Base-by-base conservation (phyloP, 345 rosid genomes). In the Anacardium occidentale region DNA sequence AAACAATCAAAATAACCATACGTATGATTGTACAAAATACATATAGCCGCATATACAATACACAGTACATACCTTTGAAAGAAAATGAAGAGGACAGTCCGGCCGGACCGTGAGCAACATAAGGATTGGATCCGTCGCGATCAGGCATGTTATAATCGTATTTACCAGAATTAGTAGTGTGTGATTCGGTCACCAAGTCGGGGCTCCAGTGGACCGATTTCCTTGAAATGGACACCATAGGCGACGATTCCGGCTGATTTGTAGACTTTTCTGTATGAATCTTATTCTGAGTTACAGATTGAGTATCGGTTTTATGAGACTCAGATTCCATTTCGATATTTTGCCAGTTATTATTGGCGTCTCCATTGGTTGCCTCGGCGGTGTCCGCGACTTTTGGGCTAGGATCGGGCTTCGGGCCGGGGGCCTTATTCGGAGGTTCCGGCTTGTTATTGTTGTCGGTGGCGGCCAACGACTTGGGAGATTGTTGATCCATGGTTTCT, bases 181-280 rank as follows among this genome's bases (percentile, higher is more conserved):
- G 85, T 18, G 94, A 78, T 66, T 78, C 86, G n/a, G 83, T 65
- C 5, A 89, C 92, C 88, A 87, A 79, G 40, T 85, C 88, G 72
- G 97, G 88, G 76, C 88, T 89, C 97, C 97, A 89, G 69, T 78
- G 88, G 12, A 89, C 94, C 73, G 88, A 84, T 72, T 91, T 91
- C 82, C 78, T 85, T 73, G 81, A 80, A 44, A 59, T 81, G 55
- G 89, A 77, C 52, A 61, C 34, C 10, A 78, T n/a, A 10, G 75
- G 73, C 42, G 85, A 20, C 67, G 76, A 61, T 6, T 34, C 66
- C 60, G 68, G 37, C 53, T 64, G 76, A 72, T 71, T 77, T 25
- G 66, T 54, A n/a, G 78, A 24, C 15, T 51, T 20, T 13, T 83
- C 85, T 64, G 54, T 50, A 53, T 74, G 73, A 66, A 69, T 77